Evolutionary conservation across 306 rosid species (phyloP).

Genomic region (Pueraria montana): DNA sequence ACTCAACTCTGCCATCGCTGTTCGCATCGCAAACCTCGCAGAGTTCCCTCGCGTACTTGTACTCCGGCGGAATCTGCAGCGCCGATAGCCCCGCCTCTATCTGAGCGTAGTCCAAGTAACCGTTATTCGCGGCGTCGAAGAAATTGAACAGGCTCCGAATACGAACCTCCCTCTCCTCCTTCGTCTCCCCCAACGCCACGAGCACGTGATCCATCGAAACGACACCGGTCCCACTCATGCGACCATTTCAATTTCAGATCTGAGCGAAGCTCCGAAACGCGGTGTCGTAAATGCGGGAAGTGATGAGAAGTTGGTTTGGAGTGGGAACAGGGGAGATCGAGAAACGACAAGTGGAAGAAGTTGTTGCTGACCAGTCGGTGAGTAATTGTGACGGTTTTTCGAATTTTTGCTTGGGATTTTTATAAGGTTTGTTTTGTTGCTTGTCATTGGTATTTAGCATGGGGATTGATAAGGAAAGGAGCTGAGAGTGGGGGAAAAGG

Average conservation of each 20-base stretch:
- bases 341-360: neutral
- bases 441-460: neutral
- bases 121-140: constrained; percentile 56
- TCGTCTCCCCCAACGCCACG: constrained; percentile 57
- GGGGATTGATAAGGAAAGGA: neutral
- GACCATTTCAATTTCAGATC: constrained; percentile 39
- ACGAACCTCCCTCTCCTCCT: constrained; percentile 63
- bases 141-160: constrained; percentile 61
- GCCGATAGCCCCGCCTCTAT: constrained; percentile 63
- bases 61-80: constrained; percentile 59
- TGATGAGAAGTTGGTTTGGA: too few species aligned
- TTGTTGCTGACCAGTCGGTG: too few species aligned
- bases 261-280: neutral
- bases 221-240: neutral
- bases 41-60: constrained; percentile 65
- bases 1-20: constrained; percentile 58
- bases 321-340: neutral
- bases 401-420: neutral
- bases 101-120: constrained; percentile 59
- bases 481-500: neutral
- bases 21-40: constrained; percentile 63
- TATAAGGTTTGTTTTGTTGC: neutral
- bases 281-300: neutral
- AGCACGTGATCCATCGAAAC: constrained; percentile 65
- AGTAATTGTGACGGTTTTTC: neutral